Evolutionary conservation across 129 eudicot species (phyloP), one percentile per base, ranked within the genome.

Genomic region (Arctium lappa): DNA sequence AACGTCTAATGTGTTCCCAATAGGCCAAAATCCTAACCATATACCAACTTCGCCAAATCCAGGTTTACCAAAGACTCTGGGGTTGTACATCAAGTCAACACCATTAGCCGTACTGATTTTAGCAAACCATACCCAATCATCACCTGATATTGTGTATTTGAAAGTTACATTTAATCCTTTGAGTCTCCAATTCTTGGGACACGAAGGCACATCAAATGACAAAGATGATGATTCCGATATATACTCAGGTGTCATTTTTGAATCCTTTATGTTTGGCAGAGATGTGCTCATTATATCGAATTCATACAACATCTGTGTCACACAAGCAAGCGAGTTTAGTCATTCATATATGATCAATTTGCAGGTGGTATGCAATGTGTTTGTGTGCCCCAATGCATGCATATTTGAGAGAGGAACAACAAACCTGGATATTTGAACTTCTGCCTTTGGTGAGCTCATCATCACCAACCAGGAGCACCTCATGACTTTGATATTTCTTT

Each of bases 11-110:
- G 1, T 22, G 37, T 85, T 69, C 22, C 81, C 85, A 10, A 85
- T 80, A 32, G 80, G 84, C 85, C 88, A 85, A 33, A 80, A 78
- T 78, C 88, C 76, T 70, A 85, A 76, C 85, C 85, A 85, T 38
- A 7, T 73, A 65, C 44, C 69, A 69, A 39, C 75, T 53, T 80
- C 53, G 50, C 40, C 84, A 1, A 2, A 13, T 13, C 0, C 69
- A 6, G 85, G 85, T 56, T 36, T 75, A 5, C 85, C 82, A 39
- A 46, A 85, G 50, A 71, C 76, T 8, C 1, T 63, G 30, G 88
- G 88, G 40, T 63, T 75, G 69, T 85, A 80, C 15, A 85, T 77
- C 53, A 74, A 62, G 15, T 66, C 74, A 69, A 62, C 76, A 40
- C 34, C 76, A 39, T 72, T 77, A 3, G 44, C 18, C 6, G 48